A percentile compares a stretch with the other conserved stretches of the same genome.
These are phyloP conservation scores for Hymenoscyphus occultus DNA, from an alignment of 2,329 filamentous ascomycete genomes.

Conservation along the genomic window DNA sequence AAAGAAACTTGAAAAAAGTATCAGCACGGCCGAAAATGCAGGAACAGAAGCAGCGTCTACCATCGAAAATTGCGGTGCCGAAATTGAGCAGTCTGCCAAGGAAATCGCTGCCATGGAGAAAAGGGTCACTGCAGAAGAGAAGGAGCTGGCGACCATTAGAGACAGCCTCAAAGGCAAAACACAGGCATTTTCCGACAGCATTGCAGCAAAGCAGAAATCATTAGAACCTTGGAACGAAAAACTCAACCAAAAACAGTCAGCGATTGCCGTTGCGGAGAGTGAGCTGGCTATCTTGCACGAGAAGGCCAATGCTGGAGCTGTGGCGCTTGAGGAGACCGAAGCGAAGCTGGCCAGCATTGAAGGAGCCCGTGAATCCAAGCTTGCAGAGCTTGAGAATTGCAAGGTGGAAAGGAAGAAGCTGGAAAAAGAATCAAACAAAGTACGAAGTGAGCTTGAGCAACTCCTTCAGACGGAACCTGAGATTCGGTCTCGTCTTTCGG, in stretches of 20 bases:
- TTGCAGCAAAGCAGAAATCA: slow-evolving; percentile 86
- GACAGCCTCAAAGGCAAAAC: slow-evolving; percentile 93
- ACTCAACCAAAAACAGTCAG: slow-evolving; percentile 92
- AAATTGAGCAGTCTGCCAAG: slow-evolving; percentile 72
- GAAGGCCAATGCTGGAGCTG: slow-evolving; percentile 81
- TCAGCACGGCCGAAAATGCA: slow-evolving; percentile 71
- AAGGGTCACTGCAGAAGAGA: slow-evolving; percentile 74
- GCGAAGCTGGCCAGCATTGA: slow-evolving; percentile 73
- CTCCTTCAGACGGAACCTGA: slow-evolving; percentile 76
- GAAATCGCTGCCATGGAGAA: slow-evolving; percentile 76
- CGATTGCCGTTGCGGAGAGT: slow-evolving; percentile 90
- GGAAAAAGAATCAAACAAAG: slow-evolving; percentile 69
- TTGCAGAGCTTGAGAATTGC: slow-evolving; percentile 71
- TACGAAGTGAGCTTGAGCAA: slow-evolving; percentile 69
- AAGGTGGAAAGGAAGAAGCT: slow-evolving; percentile 69
- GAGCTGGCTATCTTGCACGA: slow-evolving; percentile 90
- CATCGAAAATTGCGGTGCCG: slow-evolving; percentile 72
- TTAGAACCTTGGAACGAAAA: slow-evolving; percentile 96
- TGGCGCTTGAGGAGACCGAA: slow-evolving; percentile 79
- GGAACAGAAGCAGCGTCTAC: slow-evolving; percentile 72
- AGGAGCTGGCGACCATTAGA: slow-evolving; percentile 77
- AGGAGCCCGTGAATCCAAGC: slow-evolving; percentile 67
- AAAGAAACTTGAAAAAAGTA: slow-evolving; percentile 90
- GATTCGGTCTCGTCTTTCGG: slow-evolving; percentile 79
- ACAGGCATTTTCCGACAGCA: slow-evolving; percentile 88